Percentiles rank a stretch among this genome's conserved stretches.
Conservation (phyloP, 257 asterid genomes). For the Paraleonurus japonicus region DNA sequence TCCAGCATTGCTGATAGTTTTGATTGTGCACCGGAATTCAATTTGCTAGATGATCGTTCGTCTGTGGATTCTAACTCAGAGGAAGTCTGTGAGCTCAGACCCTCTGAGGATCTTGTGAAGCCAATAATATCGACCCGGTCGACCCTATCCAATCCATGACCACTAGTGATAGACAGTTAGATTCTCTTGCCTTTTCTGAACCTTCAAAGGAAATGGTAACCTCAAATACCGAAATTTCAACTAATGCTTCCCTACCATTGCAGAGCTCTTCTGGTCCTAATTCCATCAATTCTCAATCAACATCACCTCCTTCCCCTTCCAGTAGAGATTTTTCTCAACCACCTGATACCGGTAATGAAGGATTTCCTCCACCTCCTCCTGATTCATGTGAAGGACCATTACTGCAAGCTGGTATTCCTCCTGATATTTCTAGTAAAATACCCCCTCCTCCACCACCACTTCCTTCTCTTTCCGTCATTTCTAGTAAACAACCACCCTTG, state of each 20-base stretch:
- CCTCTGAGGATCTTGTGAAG: constrained; percentile 42
- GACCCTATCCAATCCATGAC: constrained; percentile 33
- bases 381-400: constrained; percentile 29
- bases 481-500: constrained; percentile 25
- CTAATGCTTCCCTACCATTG: constrained; percentile 27
- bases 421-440: constrained; percentile 18
- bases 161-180: constrained; percentile 38
- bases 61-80: constrained; percentile 58
- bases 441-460: constrained; percentile 25
- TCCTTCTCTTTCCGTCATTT: constrained; percentile 27
- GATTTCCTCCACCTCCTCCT: constrained; percentile 25
- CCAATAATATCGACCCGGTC: too few species aligned
- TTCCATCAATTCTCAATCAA: constrained; percentile 19
- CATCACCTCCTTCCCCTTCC: constrained; percentile 22
- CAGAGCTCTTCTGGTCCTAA: constrained; percentile 31
- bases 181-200: constrained; percentile 37
- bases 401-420: constrained; percentile 21
- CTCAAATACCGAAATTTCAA: constrained; percentile 30
- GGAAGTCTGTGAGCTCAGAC: constrained; percentile 52
- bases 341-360: constrained; percentile 10
- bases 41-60: constrained; percentile 61
- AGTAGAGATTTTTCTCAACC: constrained; percentile 25
- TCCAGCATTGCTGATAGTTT: constrained; percentile 90
- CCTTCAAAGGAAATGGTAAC: constrained; percentile 31
- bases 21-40: constrained; percentile 65